Conservation (phyloP, 208 protist species). For the Leishmania mexicana region DNA sequence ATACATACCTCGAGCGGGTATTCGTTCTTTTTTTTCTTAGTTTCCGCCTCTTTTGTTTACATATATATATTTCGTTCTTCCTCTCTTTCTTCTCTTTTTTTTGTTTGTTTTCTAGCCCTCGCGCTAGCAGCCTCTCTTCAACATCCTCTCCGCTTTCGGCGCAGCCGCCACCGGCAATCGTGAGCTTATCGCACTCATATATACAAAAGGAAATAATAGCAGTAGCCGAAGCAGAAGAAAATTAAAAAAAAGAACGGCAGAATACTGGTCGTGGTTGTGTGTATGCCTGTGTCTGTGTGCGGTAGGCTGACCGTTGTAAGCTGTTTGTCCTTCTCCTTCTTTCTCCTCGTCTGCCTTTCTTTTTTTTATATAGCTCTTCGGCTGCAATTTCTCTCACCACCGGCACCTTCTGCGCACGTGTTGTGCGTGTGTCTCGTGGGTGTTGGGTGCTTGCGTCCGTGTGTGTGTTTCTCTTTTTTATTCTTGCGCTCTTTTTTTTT, state of each 20-base stretch:
- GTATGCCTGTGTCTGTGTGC: neutral
- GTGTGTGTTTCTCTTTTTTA: neutral
- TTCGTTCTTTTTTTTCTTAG: slow-evolving; percentile 10
- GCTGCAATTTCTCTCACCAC: neutral
- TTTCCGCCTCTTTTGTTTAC: neutral
- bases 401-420: neutral
- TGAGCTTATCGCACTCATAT: neutral
- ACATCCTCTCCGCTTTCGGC: neutral
- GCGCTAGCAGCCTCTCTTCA: neutral
- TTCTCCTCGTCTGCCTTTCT: neutral
- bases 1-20: neutral
- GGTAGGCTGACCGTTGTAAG: neutral
- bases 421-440: neutral
- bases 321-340: neutral
- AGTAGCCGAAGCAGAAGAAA: neutral
- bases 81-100: neutral
- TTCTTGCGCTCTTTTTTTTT: neutral
- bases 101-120: neutral
- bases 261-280: neutral
- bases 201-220: neutral
- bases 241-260: neutral
- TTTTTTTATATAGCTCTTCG: neutral
- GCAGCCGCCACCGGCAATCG: neutral
- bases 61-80: neutral
- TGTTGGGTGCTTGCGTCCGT: neutral